Evolutionary conservation across 768 basidiomycete species (phyloP).

Genomic region (Suillus subaureus): DNA sequence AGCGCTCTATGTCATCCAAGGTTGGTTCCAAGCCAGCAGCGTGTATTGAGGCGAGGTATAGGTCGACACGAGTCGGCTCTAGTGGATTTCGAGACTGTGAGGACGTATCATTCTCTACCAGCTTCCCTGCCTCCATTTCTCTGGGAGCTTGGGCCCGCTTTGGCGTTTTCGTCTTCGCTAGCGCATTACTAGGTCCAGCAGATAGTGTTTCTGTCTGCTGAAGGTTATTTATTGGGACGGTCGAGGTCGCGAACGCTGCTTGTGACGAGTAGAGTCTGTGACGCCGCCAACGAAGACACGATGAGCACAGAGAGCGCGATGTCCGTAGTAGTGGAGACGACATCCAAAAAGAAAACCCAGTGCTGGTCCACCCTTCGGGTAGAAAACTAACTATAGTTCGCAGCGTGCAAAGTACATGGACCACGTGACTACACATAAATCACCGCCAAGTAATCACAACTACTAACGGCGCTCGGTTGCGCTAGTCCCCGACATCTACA

Average conservation of each 20-base stretch:
- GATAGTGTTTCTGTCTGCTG: neutral
- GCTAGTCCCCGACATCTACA: no score
- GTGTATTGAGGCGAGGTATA: conserved; percentile 57
- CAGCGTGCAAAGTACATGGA: neutral
- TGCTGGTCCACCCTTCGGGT: neutral
- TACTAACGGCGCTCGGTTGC: no score
- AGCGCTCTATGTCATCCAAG: conserved; percentile 63
- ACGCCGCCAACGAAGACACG: conserved; percentile 17
- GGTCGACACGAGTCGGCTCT: conserved; percentile 50
- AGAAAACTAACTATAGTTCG: conserved; percentile 2
- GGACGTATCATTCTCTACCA: neutral
- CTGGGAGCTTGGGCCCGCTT: neutral
- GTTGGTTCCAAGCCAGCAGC: conserved; percentile 49
- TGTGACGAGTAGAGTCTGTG: conserved; percentile 29
- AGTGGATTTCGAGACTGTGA: conserved; percentile 30
- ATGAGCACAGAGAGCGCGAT: conserved; percentile 20
- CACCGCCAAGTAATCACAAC: no score
- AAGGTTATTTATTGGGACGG: conserved; percentile 3
- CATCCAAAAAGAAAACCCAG: conserved; percentile 20
- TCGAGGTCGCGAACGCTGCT: conserved; percentile 18
- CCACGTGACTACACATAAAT: neutral
- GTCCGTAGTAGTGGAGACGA: conserved; percentile 21
- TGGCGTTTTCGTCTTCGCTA: neutral
- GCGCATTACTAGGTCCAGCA: neutral
- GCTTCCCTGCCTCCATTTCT: neutral